Percentiles rank a stretch among this genome's conserved stretches.
Evolutionary conservation across 768 basidiomycete species (phyloP).

Genomic region (Cantharellus anzutake): DNA sequence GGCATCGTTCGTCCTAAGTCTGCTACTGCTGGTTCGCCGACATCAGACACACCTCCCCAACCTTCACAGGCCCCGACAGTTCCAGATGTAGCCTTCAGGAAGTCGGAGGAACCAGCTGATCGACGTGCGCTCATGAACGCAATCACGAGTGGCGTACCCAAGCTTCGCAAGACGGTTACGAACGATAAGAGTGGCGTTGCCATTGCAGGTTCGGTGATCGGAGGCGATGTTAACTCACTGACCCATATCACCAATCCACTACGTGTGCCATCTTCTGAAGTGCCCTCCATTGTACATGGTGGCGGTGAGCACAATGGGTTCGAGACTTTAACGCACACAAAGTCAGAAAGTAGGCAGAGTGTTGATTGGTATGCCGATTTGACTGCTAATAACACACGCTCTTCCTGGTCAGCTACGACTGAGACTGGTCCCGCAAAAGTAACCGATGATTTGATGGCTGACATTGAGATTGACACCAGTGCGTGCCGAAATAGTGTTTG

Average conservation of each 20-base stretch:
- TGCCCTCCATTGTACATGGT: background rate
- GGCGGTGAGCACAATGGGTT: no score
- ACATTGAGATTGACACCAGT: slow-evolving; percentile 46
- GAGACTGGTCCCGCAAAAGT: slow-evolving; percentile 7
- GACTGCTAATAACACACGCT: slow-evolving; percentile 37
- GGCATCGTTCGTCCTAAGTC: slow-evolving; percentile 15
- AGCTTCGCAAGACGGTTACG: slow-evolving; percentile 56
- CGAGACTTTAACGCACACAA: no score
- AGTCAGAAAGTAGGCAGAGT: slow-evolving; percentile 42
- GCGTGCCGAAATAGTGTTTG: slow-evolving; percentile 12
- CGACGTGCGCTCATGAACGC: slow-evolving; percentile 50
- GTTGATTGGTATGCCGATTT: slow-evolving; percentile 86
- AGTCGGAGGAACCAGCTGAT: slow-evolving; percentile 20
- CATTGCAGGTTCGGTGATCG: slow-evolving; percentile 53
- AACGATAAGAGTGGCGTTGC: slow-evolving; percentile 61
- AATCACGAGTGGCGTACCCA: slow-evolving; percentile 50
- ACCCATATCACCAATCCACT: slow-evolving; percentile 30
- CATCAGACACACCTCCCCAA: slow-evolving; percentile 16
- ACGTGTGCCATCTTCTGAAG: slow-evolving; percentile 15
- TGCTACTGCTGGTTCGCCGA: slow-evolving; percentile 12
- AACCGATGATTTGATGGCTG: slow-evolving; percentile 35
- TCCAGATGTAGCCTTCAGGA: slow-evolving; percentile 6
- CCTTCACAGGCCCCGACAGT: slow-evolving; percentile 14
- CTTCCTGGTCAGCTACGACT: slow-evolving; percentile 22
- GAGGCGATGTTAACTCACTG: slow-evolving; percentile 50